Evolutionary conservation across 1,284 basidiomycete species (phyloP).

Genomic region (Naganishia albida): DNA sequence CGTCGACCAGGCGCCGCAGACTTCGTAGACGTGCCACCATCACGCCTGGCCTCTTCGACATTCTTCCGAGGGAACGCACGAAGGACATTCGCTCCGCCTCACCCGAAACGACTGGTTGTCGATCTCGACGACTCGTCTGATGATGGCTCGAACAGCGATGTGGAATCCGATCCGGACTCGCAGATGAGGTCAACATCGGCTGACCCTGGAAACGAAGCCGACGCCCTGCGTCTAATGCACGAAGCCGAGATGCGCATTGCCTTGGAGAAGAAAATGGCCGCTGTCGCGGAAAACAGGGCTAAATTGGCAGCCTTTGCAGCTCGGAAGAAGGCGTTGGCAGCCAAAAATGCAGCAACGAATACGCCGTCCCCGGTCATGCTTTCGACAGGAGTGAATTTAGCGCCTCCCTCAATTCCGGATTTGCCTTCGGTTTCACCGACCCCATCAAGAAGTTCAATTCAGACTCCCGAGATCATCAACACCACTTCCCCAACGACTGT

Average conservation of each 20-base stretch:
- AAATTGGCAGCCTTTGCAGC: constrained; percentile 21
- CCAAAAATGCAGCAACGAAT: neutral
- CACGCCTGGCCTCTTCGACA: constrained; percentile 19
- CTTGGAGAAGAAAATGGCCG: constrained; percentile 18
- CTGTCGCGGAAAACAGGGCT: constrained; percentile 9
- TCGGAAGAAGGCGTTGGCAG: constrained; percentile 7
- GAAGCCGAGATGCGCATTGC: constrained; percentile 25
- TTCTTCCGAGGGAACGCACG: constrained; percentile 22
- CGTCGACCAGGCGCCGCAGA: constrained; percentile 22
- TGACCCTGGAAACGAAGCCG: neutral
- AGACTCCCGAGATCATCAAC: neutral
- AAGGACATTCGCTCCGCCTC: constrained; percentile 17
- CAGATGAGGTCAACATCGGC: neutral
- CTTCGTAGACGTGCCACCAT: constrained; percentile 19
- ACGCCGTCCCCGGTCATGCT: neutral
- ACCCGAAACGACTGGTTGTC: constrained; percentile 16
- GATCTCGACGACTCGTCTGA: constrained; percentile 24
- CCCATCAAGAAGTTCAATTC: neutral
- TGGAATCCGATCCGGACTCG: neutral
- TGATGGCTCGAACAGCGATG: constrained; percentile 9
- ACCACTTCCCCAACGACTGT: neutral
- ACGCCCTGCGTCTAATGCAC: constrained; percentile 13
- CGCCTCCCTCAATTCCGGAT: neutral
- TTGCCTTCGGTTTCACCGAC: neutral
- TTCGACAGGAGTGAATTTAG: neutral